Evolutionary conservation across 345 rosid species (phyloP).

Genomic region (Eucalyptus decipiens): DNA sequence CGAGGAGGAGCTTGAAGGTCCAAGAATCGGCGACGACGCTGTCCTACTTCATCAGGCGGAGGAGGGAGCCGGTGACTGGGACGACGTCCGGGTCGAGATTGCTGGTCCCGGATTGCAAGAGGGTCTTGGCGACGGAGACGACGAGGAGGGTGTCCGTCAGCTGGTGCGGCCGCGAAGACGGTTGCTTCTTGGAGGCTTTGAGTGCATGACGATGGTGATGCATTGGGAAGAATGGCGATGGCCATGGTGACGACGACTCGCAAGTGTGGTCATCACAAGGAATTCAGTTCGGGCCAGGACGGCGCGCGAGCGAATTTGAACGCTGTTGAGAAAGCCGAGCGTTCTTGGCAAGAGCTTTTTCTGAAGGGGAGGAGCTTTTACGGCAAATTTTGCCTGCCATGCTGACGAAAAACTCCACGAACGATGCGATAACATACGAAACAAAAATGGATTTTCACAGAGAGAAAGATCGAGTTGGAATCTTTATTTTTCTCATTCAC

Average conservation of each 20-base stretch:
- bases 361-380: not conserved
- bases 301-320: not conserved
- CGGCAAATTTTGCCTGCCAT: not conserved
- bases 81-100: constrained; percentile 41
- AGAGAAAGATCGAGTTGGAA: not conserved
- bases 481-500: not conserved
- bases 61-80: constrained; percentile 50
- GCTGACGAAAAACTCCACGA: not conserved
- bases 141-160: constrained; percentile 20
- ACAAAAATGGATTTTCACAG: not conserved
- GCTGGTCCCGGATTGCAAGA: constrained; percentile 46
- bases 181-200: not conserved
- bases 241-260: not conserved
- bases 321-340: not conserved
- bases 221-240: not conserved
- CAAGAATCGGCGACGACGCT: constrained; percentile 32
- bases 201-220: not conserved
- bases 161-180: not conserved
- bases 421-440: not conserved
- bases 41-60: constrained; percentile 52
- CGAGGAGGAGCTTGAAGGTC: constrained; percentile 50
- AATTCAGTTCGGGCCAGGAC: not conserved
- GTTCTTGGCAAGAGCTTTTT: not conserved
- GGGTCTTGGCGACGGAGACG: constrained; percentile 51
- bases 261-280: not conserved